These are phyloP conservation scores for Corynespora cassiicola DNA, from an alignment of 2,329 filamentous ascomycete genomes.

Conservation along the genomic window DNA sequence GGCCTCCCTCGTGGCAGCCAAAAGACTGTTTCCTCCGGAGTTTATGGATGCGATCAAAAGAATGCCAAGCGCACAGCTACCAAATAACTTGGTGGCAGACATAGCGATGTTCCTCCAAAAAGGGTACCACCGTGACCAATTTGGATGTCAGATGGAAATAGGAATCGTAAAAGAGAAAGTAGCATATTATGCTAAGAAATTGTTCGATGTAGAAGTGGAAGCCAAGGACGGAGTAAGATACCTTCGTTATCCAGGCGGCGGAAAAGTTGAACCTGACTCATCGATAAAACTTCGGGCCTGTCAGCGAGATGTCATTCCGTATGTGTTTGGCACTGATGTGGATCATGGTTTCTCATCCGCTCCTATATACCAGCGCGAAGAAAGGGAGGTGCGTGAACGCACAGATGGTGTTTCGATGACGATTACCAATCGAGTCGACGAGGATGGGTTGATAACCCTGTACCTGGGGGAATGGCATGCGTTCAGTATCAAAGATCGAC, in stretches of 20 bases:
- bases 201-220: conserved; percentile 4
- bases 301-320: neutral
- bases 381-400: conserved; percentile 1
- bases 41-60: conserved; percentile 1
- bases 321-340: conserved; percentile 1
- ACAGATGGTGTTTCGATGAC: conserved; percentile 3
- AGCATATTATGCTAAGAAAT: conserved; percentile 2
- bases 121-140: neutral
- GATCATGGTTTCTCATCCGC: neutral
- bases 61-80: conserved; percentile 1
- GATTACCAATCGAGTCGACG: conserved; percentile 1
- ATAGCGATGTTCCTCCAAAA: conserved; percentile 4
- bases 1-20: neutral
- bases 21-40: neutral
- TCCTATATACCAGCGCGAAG: conserved; percentile 3
- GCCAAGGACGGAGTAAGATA: conserved; percentile 2
- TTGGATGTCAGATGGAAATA: conserved; percentile 3
- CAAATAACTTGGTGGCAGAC: conserved; percentile 1
- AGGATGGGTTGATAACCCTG: conserved; percentile 3
- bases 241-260: neutral
- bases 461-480: neutral
- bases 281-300: conserved; percentile 3
- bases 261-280: conserved; percentile 1
- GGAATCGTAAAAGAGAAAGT: conserved; percentile 3
- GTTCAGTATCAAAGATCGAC: conserved; percentile 1